Evolutionary conservation across 768 basidiomycete species (phyloP), one percentile per base, ranked within the genome.

Genomic region (Phaeolepiota aurea): DNA sequence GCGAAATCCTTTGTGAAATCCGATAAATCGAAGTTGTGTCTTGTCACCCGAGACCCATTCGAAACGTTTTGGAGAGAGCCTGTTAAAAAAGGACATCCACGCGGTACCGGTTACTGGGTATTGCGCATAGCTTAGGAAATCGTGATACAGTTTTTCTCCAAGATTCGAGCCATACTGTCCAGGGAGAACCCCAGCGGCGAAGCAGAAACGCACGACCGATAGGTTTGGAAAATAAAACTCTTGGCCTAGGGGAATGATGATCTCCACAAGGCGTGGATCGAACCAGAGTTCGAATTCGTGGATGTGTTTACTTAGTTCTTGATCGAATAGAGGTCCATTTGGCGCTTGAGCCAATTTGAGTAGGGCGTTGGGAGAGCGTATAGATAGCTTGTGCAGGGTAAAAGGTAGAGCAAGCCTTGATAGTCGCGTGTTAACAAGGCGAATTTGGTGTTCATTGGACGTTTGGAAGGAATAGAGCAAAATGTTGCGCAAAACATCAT

Each of bases 351-450:
- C 20, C 20, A 52, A 34, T 3, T 32, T 25, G 19, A 28, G n/a
- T 10, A 53, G 37, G 1, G 36, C 41, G n/a, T 41, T 37, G 4
- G 42, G 33, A 25, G 50, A 46, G 33, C 39, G 41, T n/a, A 49
- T 32, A 37, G 42, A 43, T 12, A 52, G 42, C 1, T 48, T 53
- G 4, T 33, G 41, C 3, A 55, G 20, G 32, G 38, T 40, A 13
- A 40, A 42, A 14, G 46, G 45, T 15, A 49, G 42, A 12, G 47
- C 47, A 18, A 50, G 44, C 18, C n/a, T 33, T 12, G 48, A 35
- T 13, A 55, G 38, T 12, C 46, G 42, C 28, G 45, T 49, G 41
- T 49, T 49, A 12, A 52, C 47, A n/a, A 51, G 43, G 15, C 48
- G 44, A 18, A 51, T 19, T 4, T 34, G 21, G 21, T 19, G 20